Base-by-base conservation (phyloP, 148 eudicot species). In the Mesembryanthemum crystallinum region DNA sequence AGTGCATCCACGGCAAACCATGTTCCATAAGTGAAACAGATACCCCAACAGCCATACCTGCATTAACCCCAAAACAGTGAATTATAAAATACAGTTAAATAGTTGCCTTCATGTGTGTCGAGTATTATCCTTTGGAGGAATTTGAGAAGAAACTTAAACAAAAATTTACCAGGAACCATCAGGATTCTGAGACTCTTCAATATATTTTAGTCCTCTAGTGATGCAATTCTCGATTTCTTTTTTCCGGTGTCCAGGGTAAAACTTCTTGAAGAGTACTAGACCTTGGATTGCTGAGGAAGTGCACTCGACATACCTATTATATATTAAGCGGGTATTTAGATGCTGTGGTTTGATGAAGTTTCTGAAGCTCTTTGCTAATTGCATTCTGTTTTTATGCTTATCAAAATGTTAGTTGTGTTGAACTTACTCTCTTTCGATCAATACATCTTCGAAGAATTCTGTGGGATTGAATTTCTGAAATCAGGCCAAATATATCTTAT, bases 11-110 rank as follows among this genome's bases (percentile, higher is more conserved):
- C 79, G 7, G 84, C 92, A 73, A 87, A 89, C 92, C 92, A 89
- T 67, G 88, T 77, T 35, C 85, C 92, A 71, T 89, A 89, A 4
- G 87, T 89, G 64, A 67, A 89, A 80, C 92, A 86, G 8, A 87
- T 83, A 8, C 85, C 92, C 90, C 92, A 89, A 67, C 83, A 82
- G 30, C 92, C 92, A 45, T 79, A 79, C 90, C 90, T 87, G 72
- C 37, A 66, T 24, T 63, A 8, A 23, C 52, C 30, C 30, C 29
- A 66, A 57, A 21, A 5, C 24, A 7, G 15, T 2, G 0, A 29
- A 15, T 0, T 3, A n/a, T n/a, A 8, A 32, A 20, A 51, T 18
- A 18, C 7, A 49, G 5, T 25, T 14, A 51, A 30, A 8, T 7
- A 49, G 1, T 37, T 14, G 27, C 64, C 66, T 24, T 14, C 32